Conservation (phyloP, 1,284 basidiomycete genomes). For the Psilocybe mexicana region DNA sequence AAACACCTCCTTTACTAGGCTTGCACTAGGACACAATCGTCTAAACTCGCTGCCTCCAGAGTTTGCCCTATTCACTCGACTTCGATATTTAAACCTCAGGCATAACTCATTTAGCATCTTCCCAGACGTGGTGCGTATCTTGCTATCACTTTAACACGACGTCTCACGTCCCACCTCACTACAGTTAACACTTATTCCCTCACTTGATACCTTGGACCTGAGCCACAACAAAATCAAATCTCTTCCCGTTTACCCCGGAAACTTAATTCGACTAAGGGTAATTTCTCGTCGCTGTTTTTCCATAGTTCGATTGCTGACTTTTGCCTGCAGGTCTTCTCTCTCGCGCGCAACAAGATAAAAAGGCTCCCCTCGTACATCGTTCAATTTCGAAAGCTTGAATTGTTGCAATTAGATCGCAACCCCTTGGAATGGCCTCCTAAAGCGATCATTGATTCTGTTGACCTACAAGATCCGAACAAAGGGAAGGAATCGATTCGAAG, state of each 20-base stretch:
- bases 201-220: slow-evolving; percentile 92
- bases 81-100: slow-evolving; percentile 93
- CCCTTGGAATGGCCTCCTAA: slow-evolving; percentile 90
- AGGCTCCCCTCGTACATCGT: slow-evolving; percentile 80
- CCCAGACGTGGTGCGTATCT: slow-evolving; percentile 79
- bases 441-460: slow-evolving; percentile 45
- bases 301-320: slow-evolving; percentile 10
- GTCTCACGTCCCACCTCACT: slow-evolving; percentile 4
- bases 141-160: background rate
- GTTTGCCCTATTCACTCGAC: slow-evolving; percentile 74
- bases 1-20: slow-evolving; percentile 43
- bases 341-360: slow-evolving; percentile 84
- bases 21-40: slow-evolving; percentile 87
- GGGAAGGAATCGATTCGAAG: slow-evolving; percentile 73
- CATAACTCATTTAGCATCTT: slow-evolving; percentile 85
- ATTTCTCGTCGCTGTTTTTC: slow-evolving; percentile 23
- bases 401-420: slow-evolving; percentile 90
- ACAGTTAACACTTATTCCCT: slow-evolving; percentile 83
- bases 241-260: slow-evolving; percentile 81
- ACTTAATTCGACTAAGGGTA: slow-evolving; percentile 78
- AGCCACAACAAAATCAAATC: slow-evolving; percentile 89
- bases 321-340: slow-evolving; percentile 71
- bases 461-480: slow-evolving; percentile 47
- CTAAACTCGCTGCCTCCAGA: slow-evolving; percentile 79
- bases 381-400: slow-evolving; percentile 72